These are phyloP conservation scores for Anthracocystis setariae DNA, from an alignment of 1,284 basidiomycete species.

Conservation along the genomic window DNA sequence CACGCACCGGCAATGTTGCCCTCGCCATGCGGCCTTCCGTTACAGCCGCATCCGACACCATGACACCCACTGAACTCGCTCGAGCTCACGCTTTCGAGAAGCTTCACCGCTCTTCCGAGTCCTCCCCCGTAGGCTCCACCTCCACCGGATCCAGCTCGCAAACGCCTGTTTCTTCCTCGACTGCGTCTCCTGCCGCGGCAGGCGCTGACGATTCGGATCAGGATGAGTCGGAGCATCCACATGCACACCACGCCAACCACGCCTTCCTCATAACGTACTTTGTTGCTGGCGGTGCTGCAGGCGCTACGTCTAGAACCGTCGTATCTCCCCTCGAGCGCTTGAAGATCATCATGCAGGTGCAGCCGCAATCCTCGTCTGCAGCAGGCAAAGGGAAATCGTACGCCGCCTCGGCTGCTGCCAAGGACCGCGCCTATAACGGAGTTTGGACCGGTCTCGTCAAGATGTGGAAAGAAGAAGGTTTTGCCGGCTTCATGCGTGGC, in stretches of 20 bases:
- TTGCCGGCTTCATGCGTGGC: slow-evolving; percentile 86
- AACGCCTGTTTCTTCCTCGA: neutral
- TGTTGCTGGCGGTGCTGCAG: slow-evolving; percentile 76
- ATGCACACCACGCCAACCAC: slow-evolving; percentile 15
- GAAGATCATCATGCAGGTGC: slow-evolving; percentile 85
- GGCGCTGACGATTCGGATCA: neutral
- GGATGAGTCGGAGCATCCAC: neutral
- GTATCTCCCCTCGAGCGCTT: slow-evolving; percentile 89
- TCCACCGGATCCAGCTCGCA: slow-evolving; percentile 2
- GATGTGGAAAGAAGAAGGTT: slow-evolving; percentile 93
- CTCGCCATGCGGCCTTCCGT: neutral
- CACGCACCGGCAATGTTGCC: neutral
- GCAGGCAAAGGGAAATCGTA: slow-evolving; percentile 1
- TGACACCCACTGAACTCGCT: slow-evolving; percentile 24
- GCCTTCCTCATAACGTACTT: slow-evolving; percentile 68
- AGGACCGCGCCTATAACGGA: slow-evolving; percentile 59
- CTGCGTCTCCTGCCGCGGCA: neutral
- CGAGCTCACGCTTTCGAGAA: slow-evolving; percentile 29
- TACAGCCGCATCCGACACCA: neutral
- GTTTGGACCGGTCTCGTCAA: slow-evolving; percentile 61
- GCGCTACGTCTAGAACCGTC: slow-evolving; percentile 81
- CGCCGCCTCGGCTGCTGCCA: slow-evolving; percentile 1
- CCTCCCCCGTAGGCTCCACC: neutral
- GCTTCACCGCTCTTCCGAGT: slow-evolving; percentile 9
- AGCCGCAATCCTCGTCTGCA: slow-evolving; percentile 42